Conservation (phyloP, 1,284 basidiomycete genomes). For the Cutaneotrichosporon spelunceum region DNA sequence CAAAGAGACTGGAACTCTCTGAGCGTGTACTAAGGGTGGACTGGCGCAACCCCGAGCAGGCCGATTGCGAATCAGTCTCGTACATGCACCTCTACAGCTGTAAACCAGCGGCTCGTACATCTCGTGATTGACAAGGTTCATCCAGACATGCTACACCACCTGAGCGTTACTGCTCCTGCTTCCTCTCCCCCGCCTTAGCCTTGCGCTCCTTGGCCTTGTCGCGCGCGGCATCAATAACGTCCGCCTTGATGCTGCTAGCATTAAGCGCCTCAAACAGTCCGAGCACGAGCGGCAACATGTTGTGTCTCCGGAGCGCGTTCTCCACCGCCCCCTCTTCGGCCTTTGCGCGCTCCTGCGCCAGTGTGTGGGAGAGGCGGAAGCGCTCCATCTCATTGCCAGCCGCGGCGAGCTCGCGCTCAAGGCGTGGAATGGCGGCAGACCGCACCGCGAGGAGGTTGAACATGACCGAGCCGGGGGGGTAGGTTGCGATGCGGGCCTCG, state of each 20-base stretch:
- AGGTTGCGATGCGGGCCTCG: slow-evolving; percentile 77
- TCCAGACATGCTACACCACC: neutral
- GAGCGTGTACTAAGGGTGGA: no score
- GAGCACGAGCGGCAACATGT: slow-evolving; percentile 40
- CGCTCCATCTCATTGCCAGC: slow-evolving; percentile 55
- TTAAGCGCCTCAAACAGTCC: slow-evolving; percentile 43
- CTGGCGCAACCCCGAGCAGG: no score
- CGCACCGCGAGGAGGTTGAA: slow-evolving; percentile 85
- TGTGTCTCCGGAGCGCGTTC: slow-evolving; percentile 60
- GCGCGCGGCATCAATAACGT: slow-evolving; percentile 25
- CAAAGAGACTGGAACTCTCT: no score
- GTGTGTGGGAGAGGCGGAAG: slow-evolving; percentile 58
- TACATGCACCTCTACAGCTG: no score
- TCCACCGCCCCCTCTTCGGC: slow-evolving; percentile 63
- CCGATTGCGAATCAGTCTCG: no score
- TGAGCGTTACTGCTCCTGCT: slow-evolving; percentile 20
- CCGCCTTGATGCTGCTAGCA: slow-evolving; percentile 28
- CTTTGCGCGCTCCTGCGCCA: slow-evolving; percentile 73
- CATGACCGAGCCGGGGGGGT: slow-evolving; percentile 76
- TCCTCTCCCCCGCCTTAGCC: slow-evolving; percentile 38
- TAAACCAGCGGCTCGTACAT: no score
- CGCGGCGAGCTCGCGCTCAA: slow-evolving; percentile 60
- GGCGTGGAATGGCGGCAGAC: slow-evolving; percentile 67
- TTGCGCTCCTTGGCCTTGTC: slow-evolving; percentile 35
- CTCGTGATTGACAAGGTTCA: no score